Base-by-base conservation (phyloP, 1,284 basidiomycete species). In the Sanghuangporus baumii region DNA sequence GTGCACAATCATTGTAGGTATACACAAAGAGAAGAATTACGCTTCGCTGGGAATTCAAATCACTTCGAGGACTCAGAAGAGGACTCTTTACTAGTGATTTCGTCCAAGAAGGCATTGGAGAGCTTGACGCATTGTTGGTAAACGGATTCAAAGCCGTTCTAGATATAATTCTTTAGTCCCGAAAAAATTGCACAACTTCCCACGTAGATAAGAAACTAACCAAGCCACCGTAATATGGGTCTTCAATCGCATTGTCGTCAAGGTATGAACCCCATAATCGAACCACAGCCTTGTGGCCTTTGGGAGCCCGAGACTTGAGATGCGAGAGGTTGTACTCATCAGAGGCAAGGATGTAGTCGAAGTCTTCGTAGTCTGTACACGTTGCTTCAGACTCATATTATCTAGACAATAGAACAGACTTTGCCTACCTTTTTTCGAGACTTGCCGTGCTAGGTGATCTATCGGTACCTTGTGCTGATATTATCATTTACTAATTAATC, bases 181-280 rank as follows among this genome's bases (percentile, higher is more conserved):
- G 34, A 31, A 12, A 54, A n/a, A n/a, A 11, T 5, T 40, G 34
- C 38, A 57, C 31, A 37, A 43, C 23, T 37, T 41, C 37, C 26
- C 52, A 37, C 8, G 3, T 38, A 18, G 37, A 56, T 31, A 36
- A 31, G 54, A 31, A n/a, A 59, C 81, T 72, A 64, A 88, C 88
- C 51, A 78, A 74, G 34, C 81, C 81, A n/a, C 86, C 89, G 66
- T 89, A 91, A 72, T 90, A 91, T 6, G 89, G 89, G 71, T 91
- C 89, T 11, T 79, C 75, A 63, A 91, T 89, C 5, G 84, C 77
- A 69, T 81, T 79, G 60, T 78, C 75, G 70, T 90, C 86, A 2
- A 83, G 73, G 71, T 87, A 91, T 6, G 87, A 87, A n/a, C 89
- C 89, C 84, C 88, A 91, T 31, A 91, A 78, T 14, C 77, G 77